Evolutionary conservation across 148 eudicot genomes (phyloP).

Genomic region (Simmondsia chinensis): DNA sequence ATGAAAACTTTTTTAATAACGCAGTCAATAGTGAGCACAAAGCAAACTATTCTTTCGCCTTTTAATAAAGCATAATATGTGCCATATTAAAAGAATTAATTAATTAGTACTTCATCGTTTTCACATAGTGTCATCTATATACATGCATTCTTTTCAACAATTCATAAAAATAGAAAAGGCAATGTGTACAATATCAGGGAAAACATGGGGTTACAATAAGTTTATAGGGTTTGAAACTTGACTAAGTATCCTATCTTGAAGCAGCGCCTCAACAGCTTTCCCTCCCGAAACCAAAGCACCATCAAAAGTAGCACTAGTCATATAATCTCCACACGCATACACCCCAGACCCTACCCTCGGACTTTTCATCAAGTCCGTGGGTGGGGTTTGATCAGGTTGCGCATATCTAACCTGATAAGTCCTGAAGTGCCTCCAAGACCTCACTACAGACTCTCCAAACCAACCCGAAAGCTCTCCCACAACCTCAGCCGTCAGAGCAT

Average conservation of each 20-base stretch:
- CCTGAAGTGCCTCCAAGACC: constrained; percentile 67
- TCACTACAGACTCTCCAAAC: constrained; percentile 57
- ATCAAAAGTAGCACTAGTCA: constrained; percentile 88
- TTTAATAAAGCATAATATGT: too few relatives aligned
- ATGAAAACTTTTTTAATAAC: too few relatives aligned
- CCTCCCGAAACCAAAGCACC: constrained; percentile 95
- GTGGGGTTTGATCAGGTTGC: constrained; percentile 91
- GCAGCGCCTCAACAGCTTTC: constrained; percentile 69
- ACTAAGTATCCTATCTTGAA: constrained; percentile 38
- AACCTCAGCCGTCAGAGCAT: constrained; percentile 42
- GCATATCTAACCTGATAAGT: constrained; percentile 67
- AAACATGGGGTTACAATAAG: too few relatives aligned
- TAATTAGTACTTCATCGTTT: too few relatives aligned
- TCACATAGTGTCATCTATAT: too few relatives aligned
- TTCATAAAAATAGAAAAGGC: too few relatives aligned
- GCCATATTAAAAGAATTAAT: too few relatives aligned
- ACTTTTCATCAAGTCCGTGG: constrained; percentile 59
- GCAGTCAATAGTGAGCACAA: too few relatives aligned
- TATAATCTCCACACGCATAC: constrained; percentile 85
- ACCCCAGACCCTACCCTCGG: constrained; percentile 50
- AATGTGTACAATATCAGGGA: too few relatives aligned
- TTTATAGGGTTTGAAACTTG: not conserved
- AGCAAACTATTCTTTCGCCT: too few relatives aligned
- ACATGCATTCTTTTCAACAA: too few relatives aligned
- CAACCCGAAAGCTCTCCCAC: constrained; percentile 58